Evolutionary conservation across 371 early-diverging fungal genomes (phyloP), one percentile per base, ranked within the genome.

Genomic region (Saksenaea oblongispora): DNA sequence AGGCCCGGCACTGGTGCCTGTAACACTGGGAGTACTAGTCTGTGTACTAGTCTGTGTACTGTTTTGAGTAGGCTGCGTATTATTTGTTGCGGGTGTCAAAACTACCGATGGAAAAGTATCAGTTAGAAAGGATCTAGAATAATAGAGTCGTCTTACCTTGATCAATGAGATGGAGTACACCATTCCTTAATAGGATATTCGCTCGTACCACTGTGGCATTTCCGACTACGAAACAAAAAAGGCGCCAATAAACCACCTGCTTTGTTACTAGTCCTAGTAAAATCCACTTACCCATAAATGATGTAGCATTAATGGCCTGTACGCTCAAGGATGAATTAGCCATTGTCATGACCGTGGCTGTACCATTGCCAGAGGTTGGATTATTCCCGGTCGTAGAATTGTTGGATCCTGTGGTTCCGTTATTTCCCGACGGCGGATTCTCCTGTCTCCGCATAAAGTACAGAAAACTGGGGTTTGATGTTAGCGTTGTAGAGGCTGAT

Each of bases 121-220:
- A 11, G 24, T 47, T 17, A 22, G 22, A 10, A 22, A 22, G 1
- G 11, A 4, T 5, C 1, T 47, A 5, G 10, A n/a, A 47, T 5
- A 47, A 14, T 0, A 14, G n/a, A 5, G 8, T n/a, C 11, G 22
- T 47, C 51, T 28, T 70, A 69, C 61, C 67, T 34, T 61, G 51
- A 65, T 78, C 71, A 56, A 84, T 78, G 7, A 80, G 34, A 55
- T 84, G 82, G 53, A 84, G 72, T 5, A 84, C 80, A 58, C 84
- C 84, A 53, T 78, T 78, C 56, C 78, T 65, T 31, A 69, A 66
- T 35, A 84, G 51, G 17, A 80, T 66, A 42, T 84, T 70, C n/a
- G 73, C 53, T 0, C 64, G 37, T 15, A 73, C 73, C 36, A 84
- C 59, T 1, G 54, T 66, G 9, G 76, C 71, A 56, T 74, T 65